These are phyloP conservation scores for Dentipellis fragilis DNA, from an alignment of 768 basidiomycete genomes.

Conservation along the genomic window DNA sequence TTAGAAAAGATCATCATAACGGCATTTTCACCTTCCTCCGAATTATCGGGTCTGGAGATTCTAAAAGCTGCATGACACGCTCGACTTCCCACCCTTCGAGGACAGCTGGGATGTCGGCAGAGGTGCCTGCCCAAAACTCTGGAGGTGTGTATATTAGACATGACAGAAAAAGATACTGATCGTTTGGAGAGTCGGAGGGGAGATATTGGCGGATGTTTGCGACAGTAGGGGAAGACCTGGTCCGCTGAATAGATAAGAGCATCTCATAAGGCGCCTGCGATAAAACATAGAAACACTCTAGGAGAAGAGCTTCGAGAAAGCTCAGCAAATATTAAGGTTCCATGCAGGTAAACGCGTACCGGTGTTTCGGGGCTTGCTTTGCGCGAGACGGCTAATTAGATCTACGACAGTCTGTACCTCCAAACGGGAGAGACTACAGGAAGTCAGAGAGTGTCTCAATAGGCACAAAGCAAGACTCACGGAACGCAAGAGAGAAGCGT, in stretches of 20 bases:
- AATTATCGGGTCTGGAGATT: conserved; percentile 47
- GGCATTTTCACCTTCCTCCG: conserved; percentile 41
- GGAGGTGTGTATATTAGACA: conserved; percentile 54
- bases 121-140: conserved; percentile 59
- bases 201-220: conserved; percentile 48
- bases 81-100: conserved; percentile 71
- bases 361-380: neutral
- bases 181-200: conserved; percentile 44
- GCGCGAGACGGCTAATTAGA: neutral
- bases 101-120: conserved; percentile 35
- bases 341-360: no score
- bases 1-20: neutral
- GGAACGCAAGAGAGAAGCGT: neutral
- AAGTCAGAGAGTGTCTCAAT: no score
- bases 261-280: conserved; percentile 7
- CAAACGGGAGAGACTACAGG: no score
- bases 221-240: conserved; percentile 21
- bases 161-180: conserved; percentile 54
- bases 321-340: no score
- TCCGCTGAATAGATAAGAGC: neutral
- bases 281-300: conserved; percentile 6
- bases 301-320: neutral
- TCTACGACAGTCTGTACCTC: no score
- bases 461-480: no score
- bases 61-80: conserved; percentile 55